Evolutionary conservation across 495 filamentous ascomycete genomes (phyloP).

Genomic region (Pseudevernia furfuracea): DNA sequence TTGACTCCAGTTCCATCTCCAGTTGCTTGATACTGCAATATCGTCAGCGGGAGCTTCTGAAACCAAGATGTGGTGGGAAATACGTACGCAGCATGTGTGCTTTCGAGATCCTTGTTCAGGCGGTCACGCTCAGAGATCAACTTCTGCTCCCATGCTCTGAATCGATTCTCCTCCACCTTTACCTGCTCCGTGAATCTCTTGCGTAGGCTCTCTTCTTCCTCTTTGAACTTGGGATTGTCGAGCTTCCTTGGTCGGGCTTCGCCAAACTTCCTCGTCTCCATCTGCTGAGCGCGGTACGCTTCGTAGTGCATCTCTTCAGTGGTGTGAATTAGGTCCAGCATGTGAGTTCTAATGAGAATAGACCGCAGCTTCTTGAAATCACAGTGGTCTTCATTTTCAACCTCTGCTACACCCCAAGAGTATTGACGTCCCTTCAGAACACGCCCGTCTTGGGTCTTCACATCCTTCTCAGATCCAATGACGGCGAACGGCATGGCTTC

Average conservation of each 20-base stretch:
- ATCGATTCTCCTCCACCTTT: constrained; percentile 98
- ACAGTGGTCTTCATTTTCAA: constrained; percentile 99
- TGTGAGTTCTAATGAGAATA: constrained; percentile 98
- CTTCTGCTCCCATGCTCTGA: constrained; percentile 99
- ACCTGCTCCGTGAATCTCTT: constrained; percentile 99
- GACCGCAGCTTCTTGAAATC: constrained; percentile 99
- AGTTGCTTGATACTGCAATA: constrained; percentile 75
- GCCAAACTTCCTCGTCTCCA: constrained; percentile 99
- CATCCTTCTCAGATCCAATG: constrained; percentile 98
- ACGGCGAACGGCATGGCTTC: constrained; percentile 97
- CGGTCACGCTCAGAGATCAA: constrained; percentile 95
- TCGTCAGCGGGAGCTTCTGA: constrained; percentile 28
- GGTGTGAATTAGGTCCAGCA: constrained; percentile 98
- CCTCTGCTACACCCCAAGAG: constrained; percentile 97
- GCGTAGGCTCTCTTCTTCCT: constrained; percentile 93
- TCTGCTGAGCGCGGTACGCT: constrained; percentile 96
- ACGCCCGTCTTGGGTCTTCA: constrained; percentile 84
- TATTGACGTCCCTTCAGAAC: constrained; percentile 99
- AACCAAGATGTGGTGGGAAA: background rate
- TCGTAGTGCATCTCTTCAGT: constrained; percentile 99
- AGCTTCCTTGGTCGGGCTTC: constrained; percentile 94
- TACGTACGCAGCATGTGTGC: constrained; percentile 82
- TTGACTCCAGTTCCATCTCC: constrained; percentile 82
- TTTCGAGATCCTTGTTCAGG: constrained; percentile 98
- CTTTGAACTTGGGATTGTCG: constrained; percentile 99